Percentiles rank a stretch among this genome's conserved stretches.
Evolutionary conservation across 495 filamentous ascomycete genomes (phyloP).

Genomic region (Penicillium salamii): DNA sequence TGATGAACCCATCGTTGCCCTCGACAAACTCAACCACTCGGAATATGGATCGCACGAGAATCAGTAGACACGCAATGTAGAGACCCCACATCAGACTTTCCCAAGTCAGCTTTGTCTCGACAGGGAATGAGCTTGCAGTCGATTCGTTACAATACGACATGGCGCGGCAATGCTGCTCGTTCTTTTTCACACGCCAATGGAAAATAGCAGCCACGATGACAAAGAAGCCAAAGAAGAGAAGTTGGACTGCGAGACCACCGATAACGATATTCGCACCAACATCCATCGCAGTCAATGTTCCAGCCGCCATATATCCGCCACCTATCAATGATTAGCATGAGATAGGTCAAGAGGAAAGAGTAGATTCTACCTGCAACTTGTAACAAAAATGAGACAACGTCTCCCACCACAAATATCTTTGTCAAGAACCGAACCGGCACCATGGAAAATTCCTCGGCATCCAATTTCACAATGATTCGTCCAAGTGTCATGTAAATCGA

Average conservation of each 20-base stretch:
- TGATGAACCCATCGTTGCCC: constrained; percentile 50
- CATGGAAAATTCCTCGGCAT: constrained; percentile 32
- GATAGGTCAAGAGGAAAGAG: background rate
- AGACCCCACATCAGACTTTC: constrained; percentile 46
- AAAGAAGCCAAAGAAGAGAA: constrained; percentile 45
- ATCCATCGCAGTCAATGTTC: constrained; percentile 9
- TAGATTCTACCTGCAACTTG: constrained; percentile 11
- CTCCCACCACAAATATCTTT: constrained; percentile 28
- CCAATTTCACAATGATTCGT: constrained; percentile 38
- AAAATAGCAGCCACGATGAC: constrained; percentile 30
- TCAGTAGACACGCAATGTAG: constrained; percentile 50
- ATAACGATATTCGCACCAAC: constrained; percentile 43
- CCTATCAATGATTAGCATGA: too few species aligned
- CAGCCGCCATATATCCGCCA: constrained; percentile 20
- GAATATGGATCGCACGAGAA: constrained; percentile 59
- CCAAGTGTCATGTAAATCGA: constrained; percentile 57
- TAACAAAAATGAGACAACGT: constrained; percentile 22
- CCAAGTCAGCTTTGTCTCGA: too few species aligned
- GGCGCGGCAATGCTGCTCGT: too few species aligned
- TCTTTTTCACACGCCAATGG: too few species aligned
- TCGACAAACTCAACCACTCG: constrained; percentile 59
- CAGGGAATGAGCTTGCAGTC: too few species aligned
- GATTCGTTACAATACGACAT: too few species aligned
- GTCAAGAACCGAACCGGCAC: constrained; percentile 12
- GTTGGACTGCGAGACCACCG: constrained; percentile 36